Conservation (phyloP, 805 yeast genomes). For the Candida schatavii region DNA sequence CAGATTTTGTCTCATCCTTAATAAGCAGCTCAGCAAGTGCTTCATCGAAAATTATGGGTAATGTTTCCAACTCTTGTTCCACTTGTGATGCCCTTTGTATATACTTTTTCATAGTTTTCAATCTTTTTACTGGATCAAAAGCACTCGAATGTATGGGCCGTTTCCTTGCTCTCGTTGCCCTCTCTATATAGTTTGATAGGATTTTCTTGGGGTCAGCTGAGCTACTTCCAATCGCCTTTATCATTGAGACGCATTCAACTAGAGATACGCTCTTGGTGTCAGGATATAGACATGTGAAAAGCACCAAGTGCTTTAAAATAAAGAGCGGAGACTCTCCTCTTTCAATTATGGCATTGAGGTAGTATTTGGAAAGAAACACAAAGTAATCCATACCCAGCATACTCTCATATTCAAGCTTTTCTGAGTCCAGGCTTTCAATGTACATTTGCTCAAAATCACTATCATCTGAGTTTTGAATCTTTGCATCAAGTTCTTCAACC, state of each 20-base stretch:
- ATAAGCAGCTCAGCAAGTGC: not conserved
- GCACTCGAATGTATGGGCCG: not conserved
- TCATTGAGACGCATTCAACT: not conserved
- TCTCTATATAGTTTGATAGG: not conserved
- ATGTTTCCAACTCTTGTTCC: not conserved
- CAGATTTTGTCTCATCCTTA: not conserved
- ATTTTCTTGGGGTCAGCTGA: constrained; percentile 2
- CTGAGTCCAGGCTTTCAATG: constrained; percentile 5
- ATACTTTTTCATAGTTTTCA: not conserved
- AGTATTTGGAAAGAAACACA: constrained; percentile 13
- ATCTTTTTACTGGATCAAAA: constrained; percentile 1
- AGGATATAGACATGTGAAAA: constrained; percentile 19
- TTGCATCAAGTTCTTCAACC: not conserved
- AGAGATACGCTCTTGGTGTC: constrained; percentile 10
- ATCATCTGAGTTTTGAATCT: constrained; percentile 17
- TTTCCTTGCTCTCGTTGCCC: constrained; percentile 1
- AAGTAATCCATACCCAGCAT: constrained; percentile 6
- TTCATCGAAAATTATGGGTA: not conserved
- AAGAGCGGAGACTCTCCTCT: constrained; percentile 27
- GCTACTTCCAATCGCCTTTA: constrained; percentile 1
- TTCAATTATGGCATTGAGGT: constrained; percentile 17
- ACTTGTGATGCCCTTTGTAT: not conserved
- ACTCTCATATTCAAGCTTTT: constrained; percentile 3
- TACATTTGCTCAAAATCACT: constrained; percentile 20
- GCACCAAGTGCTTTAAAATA: constrained; percentile 22